Evolutionary conservation across 2,329 filamentous ascomycete genomes (phyloP).

Genomic region (Trichophyton equinum): DNA sequence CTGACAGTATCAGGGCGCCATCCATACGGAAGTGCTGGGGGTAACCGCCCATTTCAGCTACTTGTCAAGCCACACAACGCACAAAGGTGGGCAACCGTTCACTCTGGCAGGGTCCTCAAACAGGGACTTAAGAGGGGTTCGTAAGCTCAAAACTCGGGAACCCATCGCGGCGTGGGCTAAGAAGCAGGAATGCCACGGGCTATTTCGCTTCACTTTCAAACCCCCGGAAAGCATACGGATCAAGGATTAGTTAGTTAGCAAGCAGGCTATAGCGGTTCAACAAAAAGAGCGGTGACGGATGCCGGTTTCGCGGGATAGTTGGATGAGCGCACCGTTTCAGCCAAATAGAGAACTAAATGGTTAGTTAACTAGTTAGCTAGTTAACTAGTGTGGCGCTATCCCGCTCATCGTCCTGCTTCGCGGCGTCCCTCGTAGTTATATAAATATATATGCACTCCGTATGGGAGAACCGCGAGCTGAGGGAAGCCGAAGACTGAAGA

Average conservation of each 20-base stretch:
- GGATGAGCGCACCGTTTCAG: neutral
- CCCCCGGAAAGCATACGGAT: neutral
- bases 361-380: neutral
- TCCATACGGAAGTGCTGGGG: neutral
- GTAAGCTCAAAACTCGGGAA: neutral
- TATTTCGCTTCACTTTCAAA: conserved; percentile 3
- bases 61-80: neutral
- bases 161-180: conserved; percentile 1
- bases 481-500: too few relatives aligned
- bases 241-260: neutral
- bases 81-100: neutral
- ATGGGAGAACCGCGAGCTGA: neutral
- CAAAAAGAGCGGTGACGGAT: conserved; percentile 1
- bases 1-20: neutral
- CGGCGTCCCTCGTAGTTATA: neutral
- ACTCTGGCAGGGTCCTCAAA: conserved; percentile 1
- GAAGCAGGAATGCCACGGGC: neutral
- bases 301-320: neutral
- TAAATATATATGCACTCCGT: neutral
- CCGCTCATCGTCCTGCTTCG: neutral
- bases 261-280: conserved; percentile 1
- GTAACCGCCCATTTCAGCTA: neutral
- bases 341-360: neutral
- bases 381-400: neutral
- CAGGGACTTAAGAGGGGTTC: neutral